A percentile compares a stretch with the other conserved stretches of the same genome.
Evolutionary conservation across 768 basidiomycete genomes (phyloP).

Genomic region (Symmetrospora coprosmae): DNA sequence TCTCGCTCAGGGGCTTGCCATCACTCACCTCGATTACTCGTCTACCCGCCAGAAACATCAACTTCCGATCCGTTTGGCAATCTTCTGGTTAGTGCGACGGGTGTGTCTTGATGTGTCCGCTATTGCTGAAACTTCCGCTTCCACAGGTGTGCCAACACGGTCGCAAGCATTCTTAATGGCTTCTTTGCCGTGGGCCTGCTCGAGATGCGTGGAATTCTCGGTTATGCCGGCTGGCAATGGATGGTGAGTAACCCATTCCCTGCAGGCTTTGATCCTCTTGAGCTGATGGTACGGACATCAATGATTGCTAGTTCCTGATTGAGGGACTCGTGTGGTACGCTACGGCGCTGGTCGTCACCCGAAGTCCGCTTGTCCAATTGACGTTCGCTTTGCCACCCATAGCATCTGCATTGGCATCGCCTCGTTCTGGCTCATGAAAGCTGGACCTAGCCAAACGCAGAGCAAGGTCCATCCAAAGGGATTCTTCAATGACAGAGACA

Average conservation of each 20-base stretch:
- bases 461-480: slow-evolving; percentile 34
- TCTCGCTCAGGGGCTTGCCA: not conserved
- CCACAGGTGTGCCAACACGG: too few species aligned
- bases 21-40: not conserved
- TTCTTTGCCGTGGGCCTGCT: slow-evolving; percentile 37
- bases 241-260: not conserved
- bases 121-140: too few species aligned
- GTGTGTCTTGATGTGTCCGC: too few species aligned
- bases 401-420: slow-evolving; percentile 33
- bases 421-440: slow-evolving; percentile 37
- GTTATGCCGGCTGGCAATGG: slow-evolving; percentile 37
- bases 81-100: slow-evolving; percentile 34
- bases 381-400: not conserved
- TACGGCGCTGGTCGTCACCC: slow-evolving; percentile 23
- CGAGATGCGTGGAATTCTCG: slow-evolving; percentile 36
- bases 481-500: slow-evolving; percentile 36
- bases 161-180: slow-evolving; percentile 24
- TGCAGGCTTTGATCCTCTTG: not conserved
- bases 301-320: slow-evolving; percentile 32
- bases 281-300: not conserved
- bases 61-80: slow-evolving; percentile 33
- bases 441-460: slow-evolving; percentile 33
- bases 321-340: slow-evolving; percentile 31
- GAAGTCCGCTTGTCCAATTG: not conserved
- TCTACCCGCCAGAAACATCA: slow-evolving; percentile 23